Evolutionary conservation across 2,329 filamentous ascomycete species (phyloP), one percentile per base, ranked within the genome.

Genomic region (Bipolaris sorokiniana): DNA sequence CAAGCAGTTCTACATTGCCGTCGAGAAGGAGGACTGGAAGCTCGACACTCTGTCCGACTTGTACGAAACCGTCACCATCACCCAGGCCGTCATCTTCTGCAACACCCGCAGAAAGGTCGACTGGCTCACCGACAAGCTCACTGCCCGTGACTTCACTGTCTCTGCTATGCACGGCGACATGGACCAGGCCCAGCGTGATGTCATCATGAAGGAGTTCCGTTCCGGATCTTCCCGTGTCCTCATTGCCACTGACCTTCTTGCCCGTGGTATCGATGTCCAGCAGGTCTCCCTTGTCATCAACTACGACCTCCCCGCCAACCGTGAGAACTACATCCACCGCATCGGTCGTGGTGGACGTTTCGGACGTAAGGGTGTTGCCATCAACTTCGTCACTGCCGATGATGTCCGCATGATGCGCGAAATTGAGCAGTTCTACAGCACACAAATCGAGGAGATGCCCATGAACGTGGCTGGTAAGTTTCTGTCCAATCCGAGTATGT

Each of bases 191-290:
- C 92, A 98, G 86, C 93, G 95, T 88, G 95, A 98, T 81, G 86
- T 96, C 77, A 99, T 99, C 82, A 99, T 99, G 95, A 97, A 99
- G 88, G 95, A 99, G 85, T 99, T 99, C 90, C 92, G 95, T 76
- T 97, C 93, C 70, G 95, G 95, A 69, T 97, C 93, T 79, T 97
- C 93, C 67, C 93, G 95, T 90, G 95, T 99, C 70, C 86, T 99
- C 76, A 99, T 99, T 77, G 92, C 95, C 81, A 99, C 95, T 67
- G 95, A 99, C 78, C 87, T 99, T 65, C 86, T 97, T 79, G 95
- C 95, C 78, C 94, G 95, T 90, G 95, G 95, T 89, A 99, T 99
- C 82, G 95, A 99, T 82, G 95, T 99, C 76, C 95, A 99, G 86
- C 95, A 99, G 84, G 95, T 99, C 63, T 97, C 94, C 59, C 86